Base-by-base conservation (phyloP, 2,329 filamentous ascomycete genomes). In the Aplosporella prunicola region DNA sequence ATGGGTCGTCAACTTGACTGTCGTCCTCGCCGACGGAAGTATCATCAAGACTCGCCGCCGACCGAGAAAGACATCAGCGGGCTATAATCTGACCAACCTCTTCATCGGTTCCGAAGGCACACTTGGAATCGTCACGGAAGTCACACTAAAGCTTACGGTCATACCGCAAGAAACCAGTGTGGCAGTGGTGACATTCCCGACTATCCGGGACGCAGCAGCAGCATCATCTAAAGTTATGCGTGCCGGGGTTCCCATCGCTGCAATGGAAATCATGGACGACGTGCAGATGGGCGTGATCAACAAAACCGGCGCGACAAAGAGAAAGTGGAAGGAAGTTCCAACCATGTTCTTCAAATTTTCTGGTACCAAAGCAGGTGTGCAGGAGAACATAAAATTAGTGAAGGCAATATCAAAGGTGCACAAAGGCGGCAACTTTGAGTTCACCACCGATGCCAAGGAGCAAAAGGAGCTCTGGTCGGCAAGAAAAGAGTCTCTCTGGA, bases 221-320 rank as follows among this genome's bases (percentile, higher is more conserved):
- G 81, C 82, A 0, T 83, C 83, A 0, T 79, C 80, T 2, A 74
- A 73, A 33, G 75, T 89, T n/a, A 82, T 89, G 69, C 76, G 82
- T 48, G 71, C 76, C 1, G 82, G 80, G 0, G 68, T 87, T 3
- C 82, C 80, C 0, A 71, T 88, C 5, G 81, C 79, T 1, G 80
- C 80, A 3, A 80, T 88, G 74, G 84, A 91, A 60, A 77, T 91
- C 47, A 86, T 91, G 81, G 84, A 91, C 52, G 84, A 91, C 41
- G 80, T 89, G 3, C 82, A 88, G 59, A 91, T 91, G 84, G 72
- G 68, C 45, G 81, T 89, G 0, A 78, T 91, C 52, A 91, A 91
- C 60, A 67, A 78, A 36, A 74, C 80, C 9, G 80, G 81, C 1
- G 75, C 76, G 4, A 86, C 81, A 0, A 71, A 74, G 6, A 78